These are phyloP conservation scores for Coemansia interrupta DNA, from an alignment of 192 early-diverging fungal genomes.

Conservation along the genomic window DNA sequence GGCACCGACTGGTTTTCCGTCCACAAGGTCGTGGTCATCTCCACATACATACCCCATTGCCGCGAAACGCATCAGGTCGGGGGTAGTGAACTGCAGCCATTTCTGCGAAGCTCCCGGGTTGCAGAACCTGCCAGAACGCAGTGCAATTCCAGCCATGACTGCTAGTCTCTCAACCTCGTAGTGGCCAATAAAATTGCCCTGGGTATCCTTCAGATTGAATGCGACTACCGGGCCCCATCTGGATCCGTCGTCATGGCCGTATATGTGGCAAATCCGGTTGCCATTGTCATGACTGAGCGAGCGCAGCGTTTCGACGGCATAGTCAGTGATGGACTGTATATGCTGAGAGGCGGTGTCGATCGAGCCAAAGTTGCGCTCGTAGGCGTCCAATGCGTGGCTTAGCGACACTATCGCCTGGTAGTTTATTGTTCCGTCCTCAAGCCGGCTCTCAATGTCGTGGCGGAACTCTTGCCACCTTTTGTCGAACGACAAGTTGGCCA, in stretches of 20 bases:
- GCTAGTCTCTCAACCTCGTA: slow-evolving; percentile 67
- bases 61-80: slow-evolving; percentile 52
- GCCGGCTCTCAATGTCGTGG: slow-evolving; percentile 45
- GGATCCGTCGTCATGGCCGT: slow-evolving; percentile 15
- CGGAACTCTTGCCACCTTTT: slow-evolving; percentile 59
- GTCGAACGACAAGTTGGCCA: slow-evolving; percentile 57
- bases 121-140: slow-evolving; percentile 75
- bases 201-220: slow-evolving; percentile 63
- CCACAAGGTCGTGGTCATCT: slow-evolving; percentile 69
- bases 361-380: slow-evolving; percentile 43
- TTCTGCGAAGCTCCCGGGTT: slow-evolving; percentile 73
- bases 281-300: slow-evolving; percentile 58
- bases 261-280: slow-evolving; percentile 40
- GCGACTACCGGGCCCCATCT: slow-evolving; percentile 63
- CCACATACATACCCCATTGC: slow-evolving; percentile 69
- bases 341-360: slow-evolving; percentile 52
- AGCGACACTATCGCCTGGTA: slow-evolving; percentile 71
- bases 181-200: slow-evolving; percentile 61
- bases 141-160: slow-evolving; percentile 59
- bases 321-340: slow-evolving; percentile 46
- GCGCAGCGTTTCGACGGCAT: slow-evolving; percentile 44
- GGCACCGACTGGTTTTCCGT: slow-evolving; percentile 65
- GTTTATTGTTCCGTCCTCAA: slow-evolving; percentile 78
- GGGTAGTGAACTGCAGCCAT: slow-evolving; percentile 60
- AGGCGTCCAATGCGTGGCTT: slow-evolving; percentile 62